Evolutionary conservation across 2,329 filamentous ascomycete species (phyloP).

Genomic region (Claviceps monticola): DNA sequence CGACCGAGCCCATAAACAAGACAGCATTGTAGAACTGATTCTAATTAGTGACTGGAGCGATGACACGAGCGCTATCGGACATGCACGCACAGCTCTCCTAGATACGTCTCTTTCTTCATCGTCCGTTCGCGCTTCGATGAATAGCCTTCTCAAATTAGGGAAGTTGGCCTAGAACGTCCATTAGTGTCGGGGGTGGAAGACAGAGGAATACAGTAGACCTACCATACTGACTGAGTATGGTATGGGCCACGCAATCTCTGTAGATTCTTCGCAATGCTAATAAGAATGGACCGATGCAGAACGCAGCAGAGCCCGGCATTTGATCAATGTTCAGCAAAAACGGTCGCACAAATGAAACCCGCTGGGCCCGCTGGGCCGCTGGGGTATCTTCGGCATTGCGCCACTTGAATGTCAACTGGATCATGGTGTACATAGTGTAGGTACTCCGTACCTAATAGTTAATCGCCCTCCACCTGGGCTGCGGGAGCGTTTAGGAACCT

Average conservation of each 20-base stretch:
- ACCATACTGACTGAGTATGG: background rate
- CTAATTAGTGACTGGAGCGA: slow-evolving; percentile 3
- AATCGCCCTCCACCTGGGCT: too few relatives aligned
- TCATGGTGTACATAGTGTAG: too few relatives aligned
- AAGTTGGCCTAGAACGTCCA: slow-evolving; percentile 52
- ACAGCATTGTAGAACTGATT: slow-evolving; percentile 91
- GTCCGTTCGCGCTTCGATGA: slow-evolving; percentile 86
- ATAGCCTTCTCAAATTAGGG: slow-evolving; percentile 88
- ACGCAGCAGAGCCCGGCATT: too few relatives aligned
- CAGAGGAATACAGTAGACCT: background rate
- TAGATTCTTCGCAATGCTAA: too few relatives aligned
- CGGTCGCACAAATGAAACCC: too few relatives aligned
- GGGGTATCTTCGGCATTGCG: too few relatives aligned
- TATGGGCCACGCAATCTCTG: background rate
- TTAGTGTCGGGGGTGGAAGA: background rate
- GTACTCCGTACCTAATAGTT: too few relatives aligned
- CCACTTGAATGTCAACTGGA: too few relatives aligned
- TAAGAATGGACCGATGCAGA: too few relatives aligned
- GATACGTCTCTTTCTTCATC: slow-evolving; percentile 92
- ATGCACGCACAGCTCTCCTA: slow-evolving; percentile 62
- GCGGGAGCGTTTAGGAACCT: too few relatives aligned
- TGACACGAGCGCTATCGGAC: background rate
- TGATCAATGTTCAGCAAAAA: too few relatives aligned
- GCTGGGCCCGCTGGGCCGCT: too few relatives aligned
- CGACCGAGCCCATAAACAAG: slow-evolving; percentile 90